phyloP scores from a whole-genome alignment of 2,329 filamentous ascomycete genomes.

The Sporothrix curviconia region DNA sequence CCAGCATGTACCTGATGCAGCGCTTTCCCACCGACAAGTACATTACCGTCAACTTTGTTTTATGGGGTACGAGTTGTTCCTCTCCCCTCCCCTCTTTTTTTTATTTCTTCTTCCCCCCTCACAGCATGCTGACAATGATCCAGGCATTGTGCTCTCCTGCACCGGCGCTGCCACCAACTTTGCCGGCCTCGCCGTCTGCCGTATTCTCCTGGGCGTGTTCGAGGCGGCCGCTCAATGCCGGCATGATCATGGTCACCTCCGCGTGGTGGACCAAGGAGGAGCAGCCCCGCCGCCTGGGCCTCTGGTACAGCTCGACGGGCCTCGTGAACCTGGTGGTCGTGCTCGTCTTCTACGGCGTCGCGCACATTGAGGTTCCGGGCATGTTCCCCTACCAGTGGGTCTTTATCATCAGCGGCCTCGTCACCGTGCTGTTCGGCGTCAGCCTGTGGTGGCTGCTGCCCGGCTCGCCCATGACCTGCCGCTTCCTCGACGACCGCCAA shows the following conservation, averaged over 20 bases:
- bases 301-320: neutral
- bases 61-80: no score
- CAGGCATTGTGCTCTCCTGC: conserved; percentile 39
- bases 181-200: conserved; percentile 46
- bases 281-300: neutral
- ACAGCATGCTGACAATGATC: no score
- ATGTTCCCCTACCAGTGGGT: conserved; percentile 20
- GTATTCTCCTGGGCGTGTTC: conserved; percentile 49
- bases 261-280: neutral
- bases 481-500: conserved; percentile 23
- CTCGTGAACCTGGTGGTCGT: neutral
- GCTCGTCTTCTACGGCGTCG: neutral
- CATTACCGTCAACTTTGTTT: conserved; percentile 8
- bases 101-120: no score
- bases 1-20: conserved; percentile 8
- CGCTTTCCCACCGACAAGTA: conserved; percentile 16
- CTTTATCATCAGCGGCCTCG: conserved; percentile 31
- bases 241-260: neutral
- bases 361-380: neutral
- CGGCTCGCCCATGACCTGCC: conserved; percentile 22
- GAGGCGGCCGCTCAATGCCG: conserved; percentile 38
- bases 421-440: conserved; percentile 28
- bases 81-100: no score
- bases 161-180: conserved; percentile 49
- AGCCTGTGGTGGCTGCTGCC: conserved; percentile 20